Base-by-base conservation (phyloP, 2,329 filamentous ascomycete genomes). In the Botrytis sinoallii region DNA sequence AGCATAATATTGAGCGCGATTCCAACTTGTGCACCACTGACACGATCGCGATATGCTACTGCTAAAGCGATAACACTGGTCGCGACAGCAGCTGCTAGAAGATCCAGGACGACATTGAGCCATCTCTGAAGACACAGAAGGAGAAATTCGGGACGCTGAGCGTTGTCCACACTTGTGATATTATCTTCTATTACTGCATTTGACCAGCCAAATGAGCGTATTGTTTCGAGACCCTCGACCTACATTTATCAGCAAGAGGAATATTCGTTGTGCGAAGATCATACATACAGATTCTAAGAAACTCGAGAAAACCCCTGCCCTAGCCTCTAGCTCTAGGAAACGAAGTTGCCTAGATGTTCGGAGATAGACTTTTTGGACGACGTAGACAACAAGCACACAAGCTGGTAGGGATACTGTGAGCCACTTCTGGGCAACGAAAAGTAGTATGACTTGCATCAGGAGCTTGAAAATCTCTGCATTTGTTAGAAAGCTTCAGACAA, bases 321-420 rank as follows among this genome's bases (percentile, higher is more conserved):
- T 90, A 1, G 87, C 85, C 78, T 91, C 89, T 1, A 91, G 84
- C 64, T 91, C 89, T 18, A 91, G 79, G 32, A 89, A 83, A 67
- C 89, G 84, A 12, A 91, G 79, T 78, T 91, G 89, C 0, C 88
- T 82, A 0, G 88, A 90, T 0, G 89, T 91, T 0, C 87, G 84
- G 3, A 91, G 83, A 76, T 91, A 91, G 67, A 89, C 84, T 70
- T 83, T 86, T 75, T 90, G 88, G 0, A 90, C 79, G 3, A 83
- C 74, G 72, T 85, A 90, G 0, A 90, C 74, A 0, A 85, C 74
- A 0, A 77, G 79, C 18, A 85, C 75, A 5, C 90, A 77, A 4
- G 87, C 79, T 0, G 88, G 88, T 73, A 89, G 87, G 22, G 48
- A 67, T 5, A 60, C 14, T 25, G 12, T 84, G 0, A 88, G 81